Base-by-base conservation (phyloP, 108 stramenopile species). In the Cyclostephanos tholiformis region DNA sequence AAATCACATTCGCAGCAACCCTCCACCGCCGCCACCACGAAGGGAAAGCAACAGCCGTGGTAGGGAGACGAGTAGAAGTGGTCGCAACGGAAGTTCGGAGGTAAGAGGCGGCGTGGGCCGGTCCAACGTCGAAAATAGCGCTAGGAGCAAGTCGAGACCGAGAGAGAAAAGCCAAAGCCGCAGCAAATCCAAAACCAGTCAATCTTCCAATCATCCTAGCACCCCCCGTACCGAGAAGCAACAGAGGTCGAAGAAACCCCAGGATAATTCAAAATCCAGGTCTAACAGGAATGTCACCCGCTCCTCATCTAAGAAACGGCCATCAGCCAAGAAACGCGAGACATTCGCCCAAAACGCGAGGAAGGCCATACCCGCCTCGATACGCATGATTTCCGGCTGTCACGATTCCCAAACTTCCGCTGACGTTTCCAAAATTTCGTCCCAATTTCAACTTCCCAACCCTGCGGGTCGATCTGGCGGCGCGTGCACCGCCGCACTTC, bases 371-470 rank as follows among this genome's bases (percentile, higher is more conserved):
- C 91, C 91, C 17, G 87, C 89, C 48, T 84, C 86, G 13, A 65
- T 94, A 27, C 86, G 89, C 17, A 97, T 97, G 96, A 93, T 95
- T 53, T 89, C 88, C 35, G 96, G 96, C 2, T 97, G 89, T 65
- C 79, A 73, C 36, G 91, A 93, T 63, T 59, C 72, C 30, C 93
- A 97, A 75, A 96, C 95, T 14, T 89, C 88, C 43, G 93, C 95
- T 11, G 97, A 97, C 71, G 95, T 97, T 48, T 75, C 79, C 52
- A 92, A 90, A 65, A 84, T 89, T n/a, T 55, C 53, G 2, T 55
- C 53, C 9, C 53, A 55, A 27, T 55, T 55, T 16, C 53, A 55
- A 13, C 53, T 55, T 26, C 53, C 53, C 53, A 55, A 93, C 62
- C 89, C 88, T 29, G 84, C 84, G 2, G 86, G 85, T 1, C 86